Conservation (phyloP, 495 filamentous ascomycete species). For the Annulohypoxylon nitens region DNA sequence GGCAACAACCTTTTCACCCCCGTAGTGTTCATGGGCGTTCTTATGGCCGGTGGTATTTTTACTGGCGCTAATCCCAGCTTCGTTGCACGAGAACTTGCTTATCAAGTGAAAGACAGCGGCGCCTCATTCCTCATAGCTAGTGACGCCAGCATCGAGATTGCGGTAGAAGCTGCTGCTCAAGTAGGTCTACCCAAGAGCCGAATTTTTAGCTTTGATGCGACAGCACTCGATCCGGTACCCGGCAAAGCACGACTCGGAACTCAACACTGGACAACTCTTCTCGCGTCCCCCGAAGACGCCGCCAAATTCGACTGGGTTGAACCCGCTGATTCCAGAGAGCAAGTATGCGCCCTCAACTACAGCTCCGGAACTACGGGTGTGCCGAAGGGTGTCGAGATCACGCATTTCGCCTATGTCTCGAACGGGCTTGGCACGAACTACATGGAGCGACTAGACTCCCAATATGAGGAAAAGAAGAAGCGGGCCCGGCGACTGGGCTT, state of each 20-base stretch:
- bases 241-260: conserved; percentile 55
- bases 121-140: conserved; percentile 74
- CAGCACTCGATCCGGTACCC: conserved; percentile 55
- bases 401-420: conserved; percentile 77
- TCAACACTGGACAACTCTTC: conserved; percentile 60
- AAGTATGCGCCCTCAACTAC: conserved; percentile 73
- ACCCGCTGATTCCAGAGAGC: conserved; percentile 50
- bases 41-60: conserved; percentile 85
- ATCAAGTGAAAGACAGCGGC: conserved; percentile 78
- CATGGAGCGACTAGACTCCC: conserved; percentile 60
- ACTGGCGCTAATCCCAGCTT: conserved; percentile 84
- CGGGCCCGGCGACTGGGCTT: conserved; percentile 61
- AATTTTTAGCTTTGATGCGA: conserved; percentile 64
- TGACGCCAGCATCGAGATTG: conserved; percentile 67
- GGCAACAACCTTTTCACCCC: conserved; percentile 82
- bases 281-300: conserved; percentile 56
- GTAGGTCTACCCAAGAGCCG: conserved; percentile 70
- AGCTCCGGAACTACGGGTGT: conserved; percentile 83
- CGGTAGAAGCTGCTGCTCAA: conserved; percentile 73
- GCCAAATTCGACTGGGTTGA: conserved; percentile 60
- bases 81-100: conserved; percentile 73
- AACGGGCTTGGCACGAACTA: conserved; percentile 70
- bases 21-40: conserved; percentile 75
- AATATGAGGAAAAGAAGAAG: conserved; percentile 53
- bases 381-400: conserved; percentile 86